Percentiles rank a stretch among this genome's conserved stretches.
phyloP scores from a whole-genome alignment of 352 stramenopile species.

The Pythium phragmiticola region DNA sequence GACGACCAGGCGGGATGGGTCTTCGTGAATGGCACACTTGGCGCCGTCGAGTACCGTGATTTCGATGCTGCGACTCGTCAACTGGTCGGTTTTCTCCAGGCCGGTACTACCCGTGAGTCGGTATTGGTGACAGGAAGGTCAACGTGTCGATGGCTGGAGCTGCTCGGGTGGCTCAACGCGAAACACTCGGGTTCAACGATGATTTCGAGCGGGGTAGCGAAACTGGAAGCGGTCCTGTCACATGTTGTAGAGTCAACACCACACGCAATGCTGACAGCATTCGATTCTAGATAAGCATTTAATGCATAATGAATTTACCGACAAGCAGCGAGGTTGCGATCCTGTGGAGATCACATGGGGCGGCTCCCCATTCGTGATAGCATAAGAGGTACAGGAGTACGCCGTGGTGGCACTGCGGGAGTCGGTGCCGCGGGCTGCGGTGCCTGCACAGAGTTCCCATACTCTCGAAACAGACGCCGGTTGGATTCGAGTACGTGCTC shows the following conservation, averaged over 20 bases:
- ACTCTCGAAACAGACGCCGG: slow-evolving; percentile 29
- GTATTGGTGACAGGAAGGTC: slow-evolving; percentile 17
- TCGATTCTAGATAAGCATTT: slow-evolving; percentile 9
- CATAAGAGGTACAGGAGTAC: slow-evolving; percentile 7
- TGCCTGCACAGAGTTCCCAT: slow-evolving; percentile 9
- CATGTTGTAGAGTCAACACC: slow-evolving; percentile 44
- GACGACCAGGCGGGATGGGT: slow-evolving; percentile 22
- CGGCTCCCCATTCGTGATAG: slow-evolving; percentile 7
- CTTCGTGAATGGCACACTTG: slow-evolving; percentile 52
- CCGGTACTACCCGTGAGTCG: not conserved
- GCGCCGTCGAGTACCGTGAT: slow-evolving; percentile 51
- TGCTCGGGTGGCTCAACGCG: not conserved
- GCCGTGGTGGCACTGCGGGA: slow-evolving; percentile 2
- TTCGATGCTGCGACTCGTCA: slow-evolving; percentile 45
- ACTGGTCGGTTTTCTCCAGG: slow-evolving; percentile 21
- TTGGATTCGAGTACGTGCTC: slow-evolving; percentile 30
- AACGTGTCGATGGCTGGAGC: slow-evolving; percentile 20
- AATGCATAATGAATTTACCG: slow-evolving; percentile 5
- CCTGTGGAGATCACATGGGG: slow-evolving; percentile 1
- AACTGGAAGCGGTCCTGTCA: slow-evolving; percentile 38
- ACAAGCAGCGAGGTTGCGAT: not conserved
- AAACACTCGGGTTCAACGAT: slow-evolving; percentile 1
- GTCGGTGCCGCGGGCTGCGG: slow-evolving; percentile 9
- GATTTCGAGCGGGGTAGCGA: slow-evolving; percentile 28
- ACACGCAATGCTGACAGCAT: slow-evolving; percentile 35